Evolutionary conservation across 1,284 basidiomycete species (phyloP), one percentile per base, ranked within the genome.

Genomic region (Ustilago trichophora): DNA sequence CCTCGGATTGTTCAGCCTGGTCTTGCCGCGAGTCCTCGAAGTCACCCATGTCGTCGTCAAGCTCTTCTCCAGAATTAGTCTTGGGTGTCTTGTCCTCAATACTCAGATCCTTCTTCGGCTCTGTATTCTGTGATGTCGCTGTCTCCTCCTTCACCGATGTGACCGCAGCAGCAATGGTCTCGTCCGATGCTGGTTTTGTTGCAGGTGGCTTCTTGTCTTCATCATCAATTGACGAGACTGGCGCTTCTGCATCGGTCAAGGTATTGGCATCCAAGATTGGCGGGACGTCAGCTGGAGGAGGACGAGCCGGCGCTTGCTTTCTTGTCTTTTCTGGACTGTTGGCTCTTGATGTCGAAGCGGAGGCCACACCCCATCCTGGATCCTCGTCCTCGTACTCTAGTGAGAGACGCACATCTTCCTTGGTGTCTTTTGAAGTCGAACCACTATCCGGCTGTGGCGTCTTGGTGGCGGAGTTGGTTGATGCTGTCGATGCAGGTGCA

Each of bases 281-380:
- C 27, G 36, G 16, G 18, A 37, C 29, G 19, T 26, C n/a, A n/a
- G n/a, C 36, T 21, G 34, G 32, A n/a, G 33, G n/a, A n/a, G n/a
- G n/a, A n/a, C n/a, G n/a, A n/a, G n/a, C 18, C 9, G 50, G 9
- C 12, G 42, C 32, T n/a, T 24, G 27, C 32, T 66, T 66, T 10
- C 52, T 35, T 35, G 63, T 19, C 48, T 51, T 67, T 31, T 48
- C 64, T 13, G 57, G 64, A 29, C 57, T 67, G 24, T 42, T 62
- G 4, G 48, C 48, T 43, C 57, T 53, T 3, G 57, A 56, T 4
- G 32, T 42, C 29, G 52, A 60, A 6, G 54, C 45, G 6, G 57
- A 60, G 1, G 53, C 33, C 16, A 26, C 37, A 12, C 58, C 65
- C 65, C 65, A 68, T 24, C 65, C 65, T 10, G 65, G 58, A 48